Base-by-base conservation (phyloP, 495 filamentous ascomycete genomes). In the Tuber aestivum region DNA sequence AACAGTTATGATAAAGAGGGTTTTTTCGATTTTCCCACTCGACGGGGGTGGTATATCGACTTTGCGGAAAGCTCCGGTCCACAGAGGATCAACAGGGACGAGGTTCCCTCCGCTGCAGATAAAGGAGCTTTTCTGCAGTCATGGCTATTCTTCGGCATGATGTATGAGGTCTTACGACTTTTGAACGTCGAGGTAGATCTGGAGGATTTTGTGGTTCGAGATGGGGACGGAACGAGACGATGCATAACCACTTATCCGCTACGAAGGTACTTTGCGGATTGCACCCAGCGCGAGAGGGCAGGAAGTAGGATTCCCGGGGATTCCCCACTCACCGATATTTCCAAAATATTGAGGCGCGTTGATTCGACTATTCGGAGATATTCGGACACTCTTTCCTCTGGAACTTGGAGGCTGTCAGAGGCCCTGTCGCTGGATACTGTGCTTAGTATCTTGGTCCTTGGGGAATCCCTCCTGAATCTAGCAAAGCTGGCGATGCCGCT, bases 131-230 rank as follows among this genome's bases (percentile, higher is more conserved):
- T 75, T 32, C 38, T 45, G 38, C 74, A 75, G 41, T 41, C 74
- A 9, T 75, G 74, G 74, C 20, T 74, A n/a, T 75, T 75, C 41
- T 75, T 75, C 70, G 74, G 74, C 7, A 72, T 74, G 71, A 35
- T 65, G 56, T 50, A 73, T 50, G 38, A 73, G 23, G 71, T 50
- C 21, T 70, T 70, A 14, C 21, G 41, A 23, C 42, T 73, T 35
- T 35, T 73, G 12, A 42, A 20, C 12, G 71, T 73, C 5, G 40
- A 41, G 40, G 42, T 69, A 27, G 42, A 73, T 9, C 32, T 70
- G 42, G 71, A 73, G 20, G 71, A 73, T 23, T 73, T 27, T 37
- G 71, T 73, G 0, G 32, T 73, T 10, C 42, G 42, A 21, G 16
- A n/a, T 35, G 23, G 18, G n/a, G 56, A 65, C 27, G 71, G 42